phyloP scores from a whole-genome alignment of 768 basidiomycete species.

The Hygrocybe coccinea region DNA sequence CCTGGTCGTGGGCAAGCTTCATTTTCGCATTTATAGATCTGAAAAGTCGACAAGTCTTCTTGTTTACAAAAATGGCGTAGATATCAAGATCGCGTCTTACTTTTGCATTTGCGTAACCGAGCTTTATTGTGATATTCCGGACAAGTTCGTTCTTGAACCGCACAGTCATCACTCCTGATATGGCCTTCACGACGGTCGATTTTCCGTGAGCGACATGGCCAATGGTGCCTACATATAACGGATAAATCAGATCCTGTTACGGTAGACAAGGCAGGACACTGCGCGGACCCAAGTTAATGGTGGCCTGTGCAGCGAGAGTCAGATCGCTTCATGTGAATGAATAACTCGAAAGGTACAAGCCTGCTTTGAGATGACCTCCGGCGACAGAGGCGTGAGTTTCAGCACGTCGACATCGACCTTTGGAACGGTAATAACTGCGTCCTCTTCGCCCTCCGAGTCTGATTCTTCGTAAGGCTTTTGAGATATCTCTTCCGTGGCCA shows the following conservation, averaged over 20 bases:
- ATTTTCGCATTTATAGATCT: conserved; percentile 99
- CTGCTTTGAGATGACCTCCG: conserved; percentile 88
- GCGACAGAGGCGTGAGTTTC: conserved; percentile 81
- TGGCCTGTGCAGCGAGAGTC: conserved; percentile 55
- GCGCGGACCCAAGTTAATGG: conserved; percentile 79
- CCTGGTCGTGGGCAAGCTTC: conserved; percentile 88
- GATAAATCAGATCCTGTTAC: background rate
- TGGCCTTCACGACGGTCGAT: conserved; percentile 96
- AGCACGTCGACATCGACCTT: conserved; percentile 74
- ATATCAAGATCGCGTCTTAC: conserved; percentile 40
- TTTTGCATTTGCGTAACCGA: conserved; percentile 99
- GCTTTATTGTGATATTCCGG: conserved; percentile 97
- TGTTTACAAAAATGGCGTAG: too few relatives aligned
- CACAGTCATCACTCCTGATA: conserved; percentile 97
- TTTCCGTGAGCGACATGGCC: conserved; percentile 99
- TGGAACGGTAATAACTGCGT: conserved; percentile 57
- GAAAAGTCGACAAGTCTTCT: too few relatives aligned
- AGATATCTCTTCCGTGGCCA: background rate
- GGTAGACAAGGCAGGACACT: background rate
- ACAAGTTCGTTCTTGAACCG: conserved; percentile 99
- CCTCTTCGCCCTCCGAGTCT: conserved; percentile 67
- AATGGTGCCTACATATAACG: conserved; percentile 68
- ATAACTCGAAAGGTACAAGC: too few relatives aligned
- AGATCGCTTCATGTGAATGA: too few relatives aligned
- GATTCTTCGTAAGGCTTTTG: conserved; percentile 34